Conservation (phyloP, 225 moss, liverwort and hornwort genomes). For the Ulota crispa region DNA sequence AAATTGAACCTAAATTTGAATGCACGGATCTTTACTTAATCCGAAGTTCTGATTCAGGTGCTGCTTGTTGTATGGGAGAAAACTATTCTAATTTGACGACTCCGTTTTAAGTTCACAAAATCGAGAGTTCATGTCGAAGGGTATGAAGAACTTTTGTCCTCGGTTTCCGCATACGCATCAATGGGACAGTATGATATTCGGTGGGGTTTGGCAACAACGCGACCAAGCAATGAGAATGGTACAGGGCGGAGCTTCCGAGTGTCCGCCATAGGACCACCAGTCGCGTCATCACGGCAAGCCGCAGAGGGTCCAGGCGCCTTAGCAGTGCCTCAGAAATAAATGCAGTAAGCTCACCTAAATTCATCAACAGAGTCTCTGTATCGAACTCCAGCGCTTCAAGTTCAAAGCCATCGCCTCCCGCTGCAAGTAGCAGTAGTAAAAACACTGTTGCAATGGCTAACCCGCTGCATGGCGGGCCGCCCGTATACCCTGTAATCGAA, state of each 20-base stretch:
- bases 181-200: background rate
- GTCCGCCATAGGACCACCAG: slow-evolving; percentile 5
- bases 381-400: background rate
- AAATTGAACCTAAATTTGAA: background rate
- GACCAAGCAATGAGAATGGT: background rate
- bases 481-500: slow-evolving; percentile 57
- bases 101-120: background rate
- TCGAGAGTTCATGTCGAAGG: background rate
- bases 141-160: background rate
- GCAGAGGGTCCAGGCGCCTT: slow-evolving; percentile 30
- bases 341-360: slow-evolving; percentile 37
- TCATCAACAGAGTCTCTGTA: slow-evolving; percentile 32
- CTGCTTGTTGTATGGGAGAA: background rate
- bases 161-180: background rate
- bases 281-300: slow-evolving; percentile 36
- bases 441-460: slow-evolving; percentile 28
- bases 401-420: background rate
- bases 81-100: background rate
- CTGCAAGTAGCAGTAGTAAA: background rate
- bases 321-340: slow-evolving; percentile 31
- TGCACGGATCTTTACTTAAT: background rate
- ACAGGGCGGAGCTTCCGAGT: background rate
- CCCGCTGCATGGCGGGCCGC: slow-evolving; percentile 39
- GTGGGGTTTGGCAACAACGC: slow-evolving; percentile 2
- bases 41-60: background rate